Percentiles rank a stretch among this genome's conserved stretches.
Evolutionary conservation across 306 rosid genomes (phyloP).

Genomic region (Ceratonia siliqua): DNA sequence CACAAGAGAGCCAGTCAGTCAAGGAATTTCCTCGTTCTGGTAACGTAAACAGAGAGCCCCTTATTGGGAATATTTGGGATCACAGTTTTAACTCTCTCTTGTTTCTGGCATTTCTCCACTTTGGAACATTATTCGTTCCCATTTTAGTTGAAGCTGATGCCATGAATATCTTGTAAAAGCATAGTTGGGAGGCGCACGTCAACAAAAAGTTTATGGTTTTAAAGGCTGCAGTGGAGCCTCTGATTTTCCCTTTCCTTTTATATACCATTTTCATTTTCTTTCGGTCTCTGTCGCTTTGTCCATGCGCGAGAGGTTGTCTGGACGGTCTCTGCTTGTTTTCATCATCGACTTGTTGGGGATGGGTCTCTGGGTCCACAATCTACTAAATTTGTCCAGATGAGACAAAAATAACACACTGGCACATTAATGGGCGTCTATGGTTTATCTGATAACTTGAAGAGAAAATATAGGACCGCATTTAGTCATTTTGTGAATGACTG

Average conservation of each 20-base stretch:
- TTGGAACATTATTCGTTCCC: neutral
- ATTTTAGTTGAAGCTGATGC: slow-evolving; percentile 1
- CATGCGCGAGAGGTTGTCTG: no score
- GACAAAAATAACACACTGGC: neutral
- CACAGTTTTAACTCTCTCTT: no score
- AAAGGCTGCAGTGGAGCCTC: neutral
- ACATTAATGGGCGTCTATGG: neutral
- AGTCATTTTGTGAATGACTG: neutral
- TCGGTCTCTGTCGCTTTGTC: neutral
- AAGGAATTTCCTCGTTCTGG: neutral
- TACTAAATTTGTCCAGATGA: neutral
- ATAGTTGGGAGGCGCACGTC: neutral
- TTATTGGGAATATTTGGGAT: no score
- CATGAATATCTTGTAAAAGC: neutral
- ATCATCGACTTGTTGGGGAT: neutral
- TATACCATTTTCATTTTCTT: neutral
- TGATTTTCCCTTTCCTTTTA: neutral
- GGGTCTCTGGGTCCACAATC: neutral
- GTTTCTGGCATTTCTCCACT: neutral
- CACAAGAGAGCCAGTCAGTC: neutral
- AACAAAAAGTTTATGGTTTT: neutral
- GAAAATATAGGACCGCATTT: neutral
- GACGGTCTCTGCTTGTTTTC: neutral
- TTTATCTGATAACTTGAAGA: neutral
- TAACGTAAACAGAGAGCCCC: neutral